A percentile compares a stretch with the other conserved stretches of the same genome.
These are phyloP conservation scores for Wickerhamiella pararugosa DNA, from an alignment of 1,139 yeast species.

Conservation along the genomic window DNA sequence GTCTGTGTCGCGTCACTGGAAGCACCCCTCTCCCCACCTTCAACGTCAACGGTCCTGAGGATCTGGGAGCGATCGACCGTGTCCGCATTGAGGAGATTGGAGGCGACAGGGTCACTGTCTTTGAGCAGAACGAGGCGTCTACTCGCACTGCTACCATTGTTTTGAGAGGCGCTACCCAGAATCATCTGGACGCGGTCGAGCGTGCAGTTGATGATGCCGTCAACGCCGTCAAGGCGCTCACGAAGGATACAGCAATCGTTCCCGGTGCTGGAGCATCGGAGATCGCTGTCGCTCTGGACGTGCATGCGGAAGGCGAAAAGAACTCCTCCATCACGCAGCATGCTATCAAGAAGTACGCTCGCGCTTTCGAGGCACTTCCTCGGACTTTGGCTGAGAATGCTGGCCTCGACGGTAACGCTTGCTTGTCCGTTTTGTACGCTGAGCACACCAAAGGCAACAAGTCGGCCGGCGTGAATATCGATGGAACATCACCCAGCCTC, in stretches of 20 bases:
- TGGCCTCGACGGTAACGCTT: slow-evolving; percentile 81
- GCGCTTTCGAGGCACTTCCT: slow-evolving; percentile 89
- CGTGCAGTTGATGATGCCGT: slow-evolving; percentile 97
- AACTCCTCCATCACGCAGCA: slow-evolving; percentile 89
- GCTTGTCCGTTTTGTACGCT: slow-evolving; percentile 73
- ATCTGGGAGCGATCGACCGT: slow-evolving; percentile 73
- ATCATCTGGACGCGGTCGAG: slow-evolving; percentile 83
- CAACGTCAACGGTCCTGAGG: slow-evolving; percentile 94
- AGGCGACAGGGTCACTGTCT: slow-evolving; percentile 91
- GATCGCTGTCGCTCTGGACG: slow-evolving; percentile 66
- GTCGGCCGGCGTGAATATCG: slow-evolving; percentile 58
- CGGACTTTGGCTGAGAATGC: slow-evolving; percentile 88
- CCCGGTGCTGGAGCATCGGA: slow-evolving; percentile 99
- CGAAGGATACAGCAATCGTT: slow-evolving; percentile 56
- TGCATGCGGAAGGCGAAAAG: slow-evolving; percentile 75
- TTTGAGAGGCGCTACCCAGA: slow-evolving; percentile 95
- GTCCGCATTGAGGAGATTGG: slow-evolving; percentile 92
- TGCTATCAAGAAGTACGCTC: slow-evolving; percentile 87
- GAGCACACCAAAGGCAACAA: slow-evolving; percentile 42
- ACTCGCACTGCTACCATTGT: slow-evolving; percentile 86
- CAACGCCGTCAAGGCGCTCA: slow-evolving; percentile 71
- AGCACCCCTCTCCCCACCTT: slow-evolving; percentile 92
- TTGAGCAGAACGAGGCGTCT: slow-evolving; percentile 53
- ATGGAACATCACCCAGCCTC: slow-evolving; percentile 39
- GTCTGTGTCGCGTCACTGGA: slow-evolving; percentile 92